Conservation (phyloP, 2,329 filamentous ascomycete species). For the Colletotrichum filicis region DNA sequence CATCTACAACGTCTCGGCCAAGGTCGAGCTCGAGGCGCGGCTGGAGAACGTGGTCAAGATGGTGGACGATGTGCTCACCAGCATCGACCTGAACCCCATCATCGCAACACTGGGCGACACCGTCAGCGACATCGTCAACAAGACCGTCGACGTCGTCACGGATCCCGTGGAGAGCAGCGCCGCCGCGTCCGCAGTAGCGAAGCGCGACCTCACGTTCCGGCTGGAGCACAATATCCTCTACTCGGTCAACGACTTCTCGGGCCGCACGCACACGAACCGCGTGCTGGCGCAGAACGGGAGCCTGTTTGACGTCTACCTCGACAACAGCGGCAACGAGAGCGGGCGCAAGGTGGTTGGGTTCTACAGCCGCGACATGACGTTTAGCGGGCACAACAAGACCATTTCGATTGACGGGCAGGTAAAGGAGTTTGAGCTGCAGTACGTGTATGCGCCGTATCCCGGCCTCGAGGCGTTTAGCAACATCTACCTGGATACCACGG, state of each 20-base stretch:
- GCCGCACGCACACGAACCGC: constrained; percentile 66
- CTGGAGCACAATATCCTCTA: constrained; percentile 69
- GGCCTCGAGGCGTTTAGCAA: constrained; percentile 57
- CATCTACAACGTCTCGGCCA: constrained; percentile 69
- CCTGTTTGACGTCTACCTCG: constrained; percentile 63
- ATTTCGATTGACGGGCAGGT: constrained; percentile 54
- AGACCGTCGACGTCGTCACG: constrained; percentile 33
- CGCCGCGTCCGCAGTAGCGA: constrained; percentile 26
- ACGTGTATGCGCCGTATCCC: constrained; percentile 62
- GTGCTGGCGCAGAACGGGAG: constrained; percentile 65
- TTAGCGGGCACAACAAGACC: constrained; percentile 63
- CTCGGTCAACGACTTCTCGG: constrained; percentile 69
- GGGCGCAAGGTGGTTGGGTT: constrained; percentile 56
- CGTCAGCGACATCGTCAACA: constrained; percentile 58
- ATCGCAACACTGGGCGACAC: constrained; percentile 64
- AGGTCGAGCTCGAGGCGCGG: constrained; percentile 68
- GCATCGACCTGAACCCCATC: constrained; percentile 70
- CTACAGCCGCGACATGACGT: constrained; percentile 63
- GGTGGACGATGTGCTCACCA: constrained; percentile 67
- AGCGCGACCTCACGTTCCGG: constrained; percentile 52
- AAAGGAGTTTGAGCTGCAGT: constrained; percentile 61
- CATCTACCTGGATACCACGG: constrained; percentile 59
- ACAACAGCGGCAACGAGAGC: constrained; percentile 62
- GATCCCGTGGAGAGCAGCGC: constrained; percentile 28
- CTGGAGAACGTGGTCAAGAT: constrained; percentile 69